Evolutionary conservation across 352 stramenopile genomes (phyloP).

Genomic region (Proteromonas lacertae): DNA sequence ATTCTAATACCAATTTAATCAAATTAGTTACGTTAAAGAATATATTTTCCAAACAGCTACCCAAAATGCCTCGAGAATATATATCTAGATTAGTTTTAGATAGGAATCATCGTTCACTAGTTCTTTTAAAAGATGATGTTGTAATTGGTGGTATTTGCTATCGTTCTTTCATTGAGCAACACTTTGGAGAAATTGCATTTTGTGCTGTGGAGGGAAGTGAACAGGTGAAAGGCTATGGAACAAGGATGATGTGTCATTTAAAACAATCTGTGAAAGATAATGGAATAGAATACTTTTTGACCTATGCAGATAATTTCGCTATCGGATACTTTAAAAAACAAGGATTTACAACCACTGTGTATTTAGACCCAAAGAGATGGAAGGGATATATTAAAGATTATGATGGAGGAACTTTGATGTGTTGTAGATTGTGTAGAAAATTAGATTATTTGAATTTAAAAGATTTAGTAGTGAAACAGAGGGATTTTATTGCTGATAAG

Average conservation of each 20-base stretch:
- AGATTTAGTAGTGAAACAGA: no score
- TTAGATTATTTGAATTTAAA: no score
- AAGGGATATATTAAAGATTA: constrained; percentile 98
- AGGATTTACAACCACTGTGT: constrained; percentile 7
- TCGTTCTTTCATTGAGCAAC: constrained; percentile 45
- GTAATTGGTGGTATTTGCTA: constrained; percentile 94
- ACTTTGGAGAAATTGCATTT: constrained; percentile 98
- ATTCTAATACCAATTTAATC: constrained; percentile 33
- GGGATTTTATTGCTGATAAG: no score
- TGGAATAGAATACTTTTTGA: constrained; percentile 69
- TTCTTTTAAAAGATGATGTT: constrained; percentile 50
- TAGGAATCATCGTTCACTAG: constrained; percentile 46
- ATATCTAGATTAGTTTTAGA: constrained; percentile 96
- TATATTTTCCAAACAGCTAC: constrained; percentile 80
- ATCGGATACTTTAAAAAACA: constrained; percentile 98
- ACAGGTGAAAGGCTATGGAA: constrained; percentile 58
- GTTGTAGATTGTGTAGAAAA: no score
- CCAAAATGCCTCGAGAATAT: constrained; percentile 97
- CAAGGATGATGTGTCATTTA: constrained; percentile 92
- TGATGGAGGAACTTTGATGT: constrained; percentile 91
- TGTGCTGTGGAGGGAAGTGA: constrained; percentile 79
- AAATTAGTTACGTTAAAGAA: constrained; percentile 80
- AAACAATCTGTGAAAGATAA: constrained; percentile 69
- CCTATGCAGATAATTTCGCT: constrained; percentile 91
- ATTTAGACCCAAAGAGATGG: constrained; percentile 18